phyloP scores from a whole-genome alignment of 169 alveolate genomes.

The Neospora caninum region DNA sequence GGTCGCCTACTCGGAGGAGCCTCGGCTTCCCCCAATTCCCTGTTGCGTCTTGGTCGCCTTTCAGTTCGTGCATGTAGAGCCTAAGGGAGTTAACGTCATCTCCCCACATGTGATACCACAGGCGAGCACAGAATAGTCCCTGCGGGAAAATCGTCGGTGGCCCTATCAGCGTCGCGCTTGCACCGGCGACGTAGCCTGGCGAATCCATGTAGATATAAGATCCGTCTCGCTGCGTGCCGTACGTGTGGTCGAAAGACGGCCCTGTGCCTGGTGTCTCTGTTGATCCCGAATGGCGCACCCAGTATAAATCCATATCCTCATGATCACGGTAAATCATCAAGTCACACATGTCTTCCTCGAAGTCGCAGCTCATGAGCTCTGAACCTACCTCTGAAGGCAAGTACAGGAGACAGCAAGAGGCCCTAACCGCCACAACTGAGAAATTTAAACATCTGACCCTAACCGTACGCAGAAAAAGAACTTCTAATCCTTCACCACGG shows the following conservation, averaged over 20 bases:
- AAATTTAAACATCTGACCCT: too few relatives aligned
- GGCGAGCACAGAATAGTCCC: constrained; percentile 72
- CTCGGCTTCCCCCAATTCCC: constrained; percentile 76
- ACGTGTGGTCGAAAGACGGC: constrained; percentile 74
- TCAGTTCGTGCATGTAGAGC: constrained; percentile 67
- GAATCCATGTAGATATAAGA: constrained; percentile 73
- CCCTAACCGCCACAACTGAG: background rate
- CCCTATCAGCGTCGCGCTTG: constrained; percentile 71
- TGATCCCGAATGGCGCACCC: constrained; percentile 51
- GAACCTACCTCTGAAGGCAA: background rate
- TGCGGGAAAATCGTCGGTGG: constrained; percentile 70
- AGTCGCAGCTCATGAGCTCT: constrained; percentile 54
- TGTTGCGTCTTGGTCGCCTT: constrained; percentile 42
- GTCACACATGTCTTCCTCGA: constrained; percentile 64
- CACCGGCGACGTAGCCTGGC: constrained; percentile 78
- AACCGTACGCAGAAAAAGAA: background rate
- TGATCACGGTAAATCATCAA: constrained; percentile 48
- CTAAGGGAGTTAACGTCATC: constrained; percentile 75
- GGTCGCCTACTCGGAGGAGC: constrained; percentile 76
- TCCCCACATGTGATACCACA: constrained; percentile 76
- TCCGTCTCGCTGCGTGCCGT: constrained; percentile 65
- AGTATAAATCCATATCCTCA: constrained; percentile 35
- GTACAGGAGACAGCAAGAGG: background rate
- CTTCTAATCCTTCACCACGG: background rate
- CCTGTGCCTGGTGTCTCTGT: constrained; percentile 69